Percentiles rank a stretch among this genome's conserved stretches.
Conservation (phyloP, 2,329 filamentous ascomycete genomes). For the Ampelomyces quisqualis region DNA sequence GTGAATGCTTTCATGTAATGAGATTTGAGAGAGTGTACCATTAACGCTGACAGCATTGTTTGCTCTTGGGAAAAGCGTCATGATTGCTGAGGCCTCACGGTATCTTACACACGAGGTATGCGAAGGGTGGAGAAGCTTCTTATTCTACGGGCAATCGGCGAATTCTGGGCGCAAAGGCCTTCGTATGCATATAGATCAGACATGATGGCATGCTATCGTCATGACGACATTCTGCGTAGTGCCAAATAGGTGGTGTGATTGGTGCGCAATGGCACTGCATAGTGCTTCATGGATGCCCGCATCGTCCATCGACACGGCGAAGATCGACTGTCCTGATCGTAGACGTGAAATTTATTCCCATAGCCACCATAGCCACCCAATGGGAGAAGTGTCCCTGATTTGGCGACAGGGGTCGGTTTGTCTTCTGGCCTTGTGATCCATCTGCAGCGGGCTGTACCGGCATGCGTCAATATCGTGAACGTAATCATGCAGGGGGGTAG, state of each 20-base stretch:
- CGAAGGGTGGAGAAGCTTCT: not conserved
- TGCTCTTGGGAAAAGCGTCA: slow-evolving; percentile 8
- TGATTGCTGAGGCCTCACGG: slow-evolving; percentile 1
- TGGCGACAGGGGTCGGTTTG: too few relatives aligned
- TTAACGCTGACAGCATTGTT: slow-evolving; percentile 30
- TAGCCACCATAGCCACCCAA: not conserved
- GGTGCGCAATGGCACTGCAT: not conserved
- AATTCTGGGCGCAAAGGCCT: too few relatives aligned
- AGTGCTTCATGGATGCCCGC: not conserved
- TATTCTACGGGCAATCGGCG: not conserved
- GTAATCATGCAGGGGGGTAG: not conserved
- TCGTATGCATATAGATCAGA: too few relatives aligned
- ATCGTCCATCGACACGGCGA: not conserved
- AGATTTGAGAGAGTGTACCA: slow-evolving; percentile 4
- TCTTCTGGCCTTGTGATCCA: too few relatives aligned
- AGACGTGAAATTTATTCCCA: not conserved
- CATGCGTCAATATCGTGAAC: not conserved
- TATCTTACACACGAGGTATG: too few relatives aligned
- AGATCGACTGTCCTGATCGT: not conserved
- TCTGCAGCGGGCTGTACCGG: not conserved
- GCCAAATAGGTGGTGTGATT: not conserved
- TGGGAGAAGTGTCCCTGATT: not conserved
- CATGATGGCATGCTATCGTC: not conserved
- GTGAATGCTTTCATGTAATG: not conserved
- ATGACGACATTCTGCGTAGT: slow-evolving; percentile 4